Evolutionary conservation across 2,329 filamentous ascomycete species (phyloP).

Genomic region (Rutstroemia sp.): DNA sequence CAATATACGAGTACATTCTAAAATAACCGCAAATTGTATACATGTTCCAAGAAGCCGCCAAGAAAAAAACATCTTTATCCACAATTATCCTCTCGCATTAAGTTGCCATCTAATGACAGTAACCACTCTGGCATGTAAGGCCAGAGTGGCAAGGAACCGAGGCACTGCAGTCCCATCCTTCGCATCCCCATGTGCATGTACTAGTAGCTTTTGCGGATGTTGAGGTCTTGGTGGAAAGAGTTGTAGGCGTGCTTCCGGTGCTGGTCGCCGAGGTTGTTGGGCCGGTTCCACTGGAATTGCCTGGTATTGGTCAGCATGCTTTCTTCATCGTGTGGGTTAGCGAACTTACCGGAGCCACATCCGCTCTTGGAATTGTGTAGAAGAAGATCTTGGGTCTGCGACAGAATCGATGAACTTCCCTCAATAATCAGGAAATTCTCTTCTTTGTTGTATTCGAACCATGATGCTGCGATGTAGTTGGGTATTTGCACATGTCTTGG

Average conservation of each 20-base stretch:
- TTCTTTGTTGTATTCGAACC: constrained; percentile 11
- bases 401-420: constrained; percentile 2
- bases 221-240: neutral
- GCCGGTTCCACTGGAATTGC: neutral
- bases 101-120: neutral
- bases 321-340: neutral
- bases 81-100: no score
- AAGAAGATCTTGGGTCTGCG: neutral
- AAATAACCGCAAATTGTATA: neutral
- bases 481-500: constrained; percentile 10
- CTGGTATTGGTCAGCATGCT: neutral
- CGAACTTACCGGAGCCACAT: neutral
- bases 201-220: neutral
- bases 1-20: neutral
- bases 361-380: constrained; percentile 4
- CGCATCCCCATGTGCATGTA: constrained; percentile 8
- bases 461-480: constrained; percentile 6
- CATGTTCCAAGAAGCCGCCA: neutral
- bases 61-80: neutral
- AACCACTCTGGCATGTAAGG: neutral
- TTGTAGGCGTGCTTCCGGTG: neutral
- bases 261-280: neutral
- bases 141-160: neutral
- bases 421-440: constrained; percentile 6
- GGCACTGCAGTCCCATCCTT: constrained; percentile 7